phyloP scores from a whole-genome alignment of 78 protist genomes.

The Guillardia theta region DNA sequence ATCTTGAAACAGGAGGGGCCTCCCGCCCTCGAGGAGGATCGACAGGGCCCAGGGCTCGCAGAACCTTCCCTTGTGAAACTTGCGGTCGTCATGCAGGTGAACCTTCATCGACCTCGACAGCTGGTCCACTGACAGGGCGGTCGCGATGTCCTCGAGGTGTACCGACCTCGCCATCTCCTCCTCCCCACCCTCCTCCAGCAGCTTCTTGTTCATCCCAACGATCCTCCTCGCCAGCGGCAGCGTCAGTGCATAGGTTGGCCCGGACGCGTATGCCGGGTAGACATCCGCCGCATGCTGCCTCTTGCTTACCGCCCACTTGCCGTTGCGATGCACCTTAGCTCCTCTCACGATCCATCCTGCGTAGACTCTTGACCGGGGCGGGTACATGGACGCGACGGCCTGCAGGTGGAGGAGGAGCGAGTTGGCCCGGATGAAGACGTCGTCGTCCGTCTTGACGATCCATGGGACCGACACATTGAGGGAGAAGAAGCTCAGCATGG shows the following conservation, averaged over 20 bases:
- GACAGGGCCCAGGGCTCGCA: background rate
- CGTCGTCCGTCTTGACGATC: conserved; percentile 7
- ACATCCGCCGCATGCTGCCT: background rate
- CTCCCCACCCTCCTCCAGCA: background rate
- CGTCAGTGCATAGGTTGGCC: background rate
- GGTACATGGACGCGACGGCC: background rate
- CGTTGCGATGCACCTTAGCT: background rate
- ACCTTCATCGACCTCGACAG: background rate
- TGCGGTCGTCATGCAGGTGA: background rate
- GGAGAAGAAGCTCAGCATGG: background rate
- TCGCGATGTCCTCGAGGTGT: background rate
- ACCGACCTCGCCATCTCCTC: background rate
- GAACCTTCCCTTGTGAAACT: background rate
- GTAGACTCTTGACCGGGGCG: background rate
- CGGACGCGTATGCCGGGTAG: conserved; percentile 16
- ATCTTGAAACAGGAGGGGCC: background rate
- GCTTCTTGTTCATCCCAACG: background rate
- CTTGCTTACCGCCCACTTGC: background rate
- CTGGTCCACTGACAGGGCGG: background rate
- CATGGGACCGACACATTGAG: background rate
- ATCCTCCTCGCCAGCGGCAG: background rate
- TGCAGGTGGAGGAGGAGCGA: background rate
- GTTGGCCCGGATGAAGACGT: background rate
- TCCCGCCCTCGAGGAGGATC: background rate
- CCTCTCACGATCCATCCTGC: background rate